Base-by-base conservation (phyloP, 2,329 filamentous ascomycete genomes). In the Talaromyces sp. region DNA sequence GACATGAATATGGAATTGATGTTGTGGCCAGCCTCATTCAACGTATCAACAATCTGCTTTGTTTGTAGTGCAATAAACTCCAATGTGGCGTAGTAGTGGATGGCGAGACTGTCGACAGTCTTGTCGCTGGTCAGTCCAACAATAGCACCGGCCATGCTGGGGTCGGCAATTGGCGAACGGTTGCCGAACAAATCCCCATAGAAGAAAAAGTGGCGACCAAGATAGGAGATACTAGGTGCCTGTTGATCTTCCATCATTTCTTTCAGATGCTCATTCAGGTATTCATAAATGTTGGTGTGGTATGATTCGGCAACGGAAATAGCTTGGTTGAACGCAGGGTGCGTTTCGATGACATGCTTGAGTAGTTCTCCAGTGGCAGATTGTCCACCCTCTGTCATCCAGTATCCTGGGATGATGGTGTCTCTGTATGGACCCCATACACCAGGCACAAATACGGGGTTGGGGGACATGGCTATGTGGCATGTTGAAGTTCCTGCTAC, bases 61-160 rank as follows among this genome's bases (percentile, higher is more conserved):
- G 95, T 99, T 78, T 99, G 95, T 76, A 98, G 85, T 33, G 95
- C 93, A 70, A 99, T 98, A 78, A 98, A 98, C 79, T 99, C 95
- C 86, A 99, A 92, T 3, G 93, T 96, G 25, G 87, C 91, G 73
- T 97, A 98, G 80, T 99, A 99, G 79, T 93, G 88, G 23, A 97
- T 80, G 0, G 93, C 93, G 58, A 99, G 86, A 59, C 91, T 89
- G 72, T 96, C 91, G 56, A 95, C 84, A 69, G 87, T 90, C 76
- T 91, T 93, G 79, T 98, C 93, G 69, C 86, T 91, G 72, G 88
- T 91, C 64, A 99, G 81, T 18, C 95, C 95, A 66, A 97, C 88
- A 66, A 96, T 86, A 6, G 91, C 87, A 28, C 95, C 95, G 68
- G 89, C 90, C 95, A 99, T 99, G 78, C 87, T 90, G 28, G 93